These are phyloP conservation scores for Ceratobasidium sp. DNA, from an alignment of 1,284 basidiomycete genomes.

Conservation along the genomic window DNA sequence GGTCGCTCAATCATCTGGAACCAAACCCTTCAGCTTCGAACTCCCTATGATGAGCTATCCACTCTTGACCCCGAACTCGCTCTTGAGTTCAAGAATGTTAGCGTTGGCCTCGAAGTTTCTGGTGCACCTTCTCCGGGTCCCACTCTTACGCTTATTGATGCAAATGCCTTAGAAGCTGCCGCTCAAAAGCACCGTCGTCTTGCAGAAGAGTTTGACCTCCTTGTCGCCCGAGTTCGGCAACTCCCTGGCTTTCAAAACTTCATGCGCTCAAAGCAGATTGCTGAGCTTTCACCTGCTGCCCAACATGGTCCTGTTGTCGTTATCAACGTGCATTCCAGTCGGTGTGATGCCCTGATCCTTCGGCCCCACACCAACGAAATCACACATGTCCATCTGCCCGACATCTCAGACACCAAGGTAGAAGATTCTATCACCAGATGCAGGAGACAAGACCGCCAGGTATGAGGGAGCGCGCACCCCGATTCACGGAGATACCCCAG, in stretches of 20 bases:
- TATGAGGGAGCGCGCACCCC: no score
- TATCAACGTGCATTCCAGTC: not conserved
- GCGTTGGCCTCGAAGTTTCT: not conserved
- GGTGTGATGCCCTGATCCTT: not conserved
- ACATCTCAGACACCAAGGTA: not conserved
- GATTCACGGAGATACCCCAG: no score
- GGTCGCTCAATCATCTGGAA: slow-evolving; percentile 16
- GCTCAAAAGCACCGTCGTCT: not conserved
- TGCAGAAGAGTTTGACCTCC: not conserved
- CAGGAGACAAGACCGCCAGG: no score
- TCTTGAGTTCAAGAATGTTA: not conserved
- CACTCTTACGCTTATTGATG: not conserved
- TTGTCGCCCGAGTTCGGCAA: not conserved
- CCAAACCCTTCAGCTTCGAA: slow-evolving; percentile 4
- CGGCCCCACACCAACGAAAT: not conserved
- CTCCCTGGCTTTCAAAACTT: slow-evolving; percentile 18
- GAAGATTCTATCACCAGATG: no score
- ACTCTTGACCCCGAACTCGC: not conserved
- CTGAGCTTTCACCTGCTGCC: not conserved
- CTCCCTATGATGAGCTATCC: not conserved
- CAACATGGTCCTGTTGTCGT: not conserved
- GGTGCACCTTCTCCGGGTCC: not conserved
- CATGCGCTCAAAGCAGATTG: not conserved
- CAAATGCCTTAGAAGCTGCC: not conserved
- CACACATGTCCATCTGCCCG: not conserved